Conservation (phyloP, 2,329 filamentous ascomycete genomes). For the Talaromyces funiculosus region DNA sequence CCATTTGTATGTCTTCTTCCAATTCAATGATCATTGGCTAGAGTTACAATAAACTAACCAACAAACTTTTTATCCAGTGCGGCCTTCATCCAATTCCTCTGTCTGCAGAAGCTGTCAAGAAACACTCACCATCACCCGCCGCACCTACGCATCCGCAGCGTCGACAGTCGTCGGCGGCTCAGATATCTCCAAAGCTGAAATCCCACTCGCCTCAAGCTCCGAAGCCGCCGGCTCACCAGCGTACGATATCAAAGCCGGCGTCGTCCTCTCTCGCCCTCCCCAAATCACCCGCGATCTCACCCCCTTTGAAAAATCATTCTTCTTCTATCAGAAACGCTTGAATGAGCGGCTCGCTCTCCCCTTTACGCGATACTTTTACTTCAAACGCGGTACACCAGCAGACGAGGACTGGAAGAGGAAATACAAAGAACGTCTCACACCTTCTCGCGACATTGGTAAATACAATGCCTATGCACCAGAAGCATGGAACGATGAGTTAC, state of each 20-base stretch:
- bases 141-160: conserved; percentile 33
- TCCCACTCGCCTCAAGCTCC: conserved; percentile 38
- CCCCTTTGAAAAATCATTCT: conserved; percentile 86
- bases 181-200: conserved; percentile 22
- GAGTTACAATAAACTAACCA: conserved; percentile 11
- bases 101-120: conserved; percentile 42
- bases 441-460: conserved; percentile 76
- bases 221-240: conserved; percentile 26
- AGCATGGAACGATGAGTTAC: conserved; percentile 87
- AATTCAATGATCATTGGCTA: not conserved
- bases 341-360: conserved; percentile 86
- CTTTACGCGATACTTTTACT: conserved; percentile 90
- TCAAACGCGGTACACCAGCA: conserved; percentile 79
- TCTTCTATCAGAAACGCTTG: conserved; percentile 93
- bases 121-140: conserved; percentile 34
- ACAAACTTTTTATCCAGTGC: conserved; percentile 10
- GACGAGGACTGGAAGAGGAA: conserved; percentile 89
- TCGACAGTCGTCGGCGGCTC: conserved; percentile 34
- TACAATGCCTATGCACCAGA: conserved; percentile 70
- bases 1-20: conserved; percentile 30
- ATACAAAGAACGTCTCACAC: conserved; percentile 66
- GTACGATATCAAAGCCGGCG: conserved; percentile 55
- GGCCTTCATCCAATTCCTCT: conserved; percentile 34
- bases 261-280: conserved; percentile 83
- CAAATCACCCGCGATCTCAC: conserved; percentile 77